Percentiles rank a stretch among this genome's conserved stretches.
Evolutionary conservation across 2,329 filamentous ascomycete species (phyloP).

Genomic region (Thelonectria rubi): DNA sequence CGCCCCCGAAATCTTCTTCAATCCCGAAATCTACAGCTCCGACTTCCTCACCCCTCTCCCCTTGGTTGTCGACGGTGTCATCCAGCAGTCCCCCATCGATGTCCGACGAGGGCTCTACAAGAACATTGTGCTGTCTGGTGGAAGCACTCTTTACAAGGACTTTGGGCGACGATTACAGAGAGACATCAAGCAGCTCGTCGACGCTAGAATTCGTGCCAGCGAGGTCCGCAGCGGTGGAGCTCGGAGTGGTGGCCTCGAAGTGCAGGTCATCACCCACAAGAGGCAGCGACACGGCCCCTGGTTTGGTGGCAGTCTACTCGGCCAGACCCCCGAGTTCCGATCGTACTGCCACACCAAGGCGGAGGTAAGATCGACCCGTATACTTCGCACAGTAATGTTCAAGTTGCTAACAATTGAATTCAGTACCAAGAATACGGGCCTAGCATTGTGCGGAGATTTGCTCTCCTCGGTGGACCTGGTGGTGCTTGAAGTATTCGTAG

Average conservation of each 20-base stretch:
- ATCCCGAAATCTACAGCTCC: constrained; percentile 98
- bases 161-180: constrained; percentile 95
- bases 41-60: constrained; percentile 97
- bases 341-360: constrained; percentile 98
- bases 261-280: constrained; percentile 97
- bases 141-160: constrained; percentile 97
- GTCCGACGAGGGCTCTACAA: constrained; percentile 98
- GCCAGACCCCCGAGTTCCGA: constrained; percentile 97
- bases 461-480: constrained; percentile 89
- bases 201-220: constrained; percentile 89
- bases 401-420: constrained; percentile 22
- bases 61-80: constrained; percentile 93
- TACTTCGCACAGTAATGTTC: neutral
- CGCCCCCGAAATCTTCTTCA: constrained; percentile 99
- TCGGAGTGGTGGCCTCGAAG: constrained; percentile 92
- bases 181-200: constrained; percentile 95
- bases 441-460: constrained; percentile 94
- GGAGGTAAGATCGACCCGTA: constrained; percentile 57
- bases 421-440: constrained; percentile 96
- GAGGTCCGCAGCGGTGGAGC: constrained; percentile 92
- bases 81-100: constrained; percentile 97
- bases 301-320: constrained; percentile 96
- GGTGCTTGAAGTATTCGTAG: constrained; percentile 64
- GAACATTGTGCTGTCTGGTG: constrained; percentile 98
- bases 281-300: constrained; percentile 96